Conservation (phyloP, 495 filamentous ascomycete genomes). For the Jackrogersella minutella region DNA sequence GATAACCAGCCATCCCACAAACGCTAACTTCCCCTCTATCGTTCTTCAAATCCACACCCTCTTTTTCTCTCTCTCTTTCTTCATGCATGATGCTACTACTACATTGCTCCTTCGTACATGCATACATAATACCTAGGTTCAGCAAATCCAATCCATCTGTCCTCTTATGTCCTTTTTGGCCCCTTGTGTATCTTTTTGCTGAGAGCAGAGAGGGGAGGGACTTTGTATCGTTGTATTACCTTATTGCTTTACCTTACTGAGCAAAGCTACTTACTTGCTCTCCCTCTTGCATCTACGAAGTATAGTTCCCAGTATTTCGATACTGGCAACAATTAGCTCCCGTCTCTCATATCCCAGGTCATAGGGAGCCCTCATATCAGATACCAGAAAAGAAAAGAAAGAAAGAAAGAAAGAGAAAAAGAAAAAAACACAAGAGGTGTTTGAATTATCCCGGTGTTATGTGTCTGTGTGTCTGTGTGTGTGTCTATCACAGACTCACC, state of each 20-base stretch:
- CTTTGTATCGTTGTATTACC: slow-evolving; percentile 12
- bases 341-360: not conserved
- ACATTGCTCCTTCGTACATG: slow-evolving; percentile 24
- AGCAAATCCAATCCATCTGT: slow-evolving; percentile 28
- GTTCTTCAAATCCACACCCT: slow-evolving; percentile 26
- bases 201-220: slow-evolving; percentile 20
- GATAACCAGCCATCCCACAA: slow-evolving; percentile 55
- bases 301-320: not conserved
- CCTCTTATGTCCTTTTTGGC: slow-evolving; percentile 16
- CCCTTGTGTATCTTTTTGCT: slow-evolving; percentile 34
- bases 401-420: too few species aligned
- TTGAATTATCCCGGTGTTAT: slow-evolving; percentile 10
- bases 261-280: slow-evolving; percentile 7
- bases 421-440: slow-evolving; percentile 7
- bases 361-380: slow-evolving; percentile 5
- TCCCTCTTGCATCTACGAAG: not conserved
- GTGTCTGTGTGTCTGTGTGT: slow-evolving; percentile 7
- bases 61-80: slow-evolving; percentile 13
- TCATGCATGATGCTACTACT: slow-evolving; percentile 26
- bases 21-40: slow-evolving; percentile 25
- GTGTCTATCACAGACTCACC: slow-evolving; percentile 33
- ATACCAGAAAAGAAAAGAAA: too few species aligned
- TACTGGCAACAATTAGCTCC: not conserved
- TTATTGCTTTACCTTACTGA: slow-evolving; percentile 11
- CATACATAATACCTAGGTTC: slow-evolving; percentile 33